Conservation (phyloP, 2,329 filamentous ascomycete species). For the Xylariaceae sp. region DNA sequence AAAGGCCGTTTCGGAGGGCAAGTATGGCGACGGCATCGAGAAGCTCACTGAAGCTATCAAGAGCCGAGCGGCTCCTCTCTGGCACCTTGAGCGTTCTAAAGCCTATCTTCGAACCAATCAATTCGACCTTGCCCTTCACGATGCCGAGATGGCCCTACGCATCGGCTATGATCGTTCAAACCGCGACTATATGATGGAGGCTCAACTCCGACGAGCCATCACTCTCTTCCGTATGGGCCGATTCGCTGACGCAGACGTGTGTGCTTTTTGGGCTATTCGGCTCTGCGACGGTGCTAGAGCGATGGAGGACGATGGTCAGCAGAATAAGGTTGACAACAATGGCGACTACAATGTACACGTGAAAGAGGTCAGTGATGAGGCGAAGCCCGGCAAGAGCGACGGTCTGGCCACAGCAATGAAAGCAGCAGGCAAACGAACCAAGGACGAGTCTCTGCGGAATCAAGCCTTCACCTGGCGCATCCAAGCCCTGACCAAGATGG, state of each 20-base stretch:
- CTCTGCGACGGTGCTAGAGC: constrained; percentile 48
- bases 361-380: constrained; percentile 39
- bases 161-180: constrained; percentile 71
- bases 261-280: constrained; percentile 65
- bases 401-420: constrained; percentile 34
- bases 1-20: constrained; percentile 63
- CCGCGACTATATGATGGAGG: constrained; percentile 77
- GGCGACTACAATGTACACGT: constrained; percentile 55
- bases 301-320: constrained; percentile 45
- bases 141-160: constrained; percentile 70
- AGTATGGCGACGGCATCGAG: constrained; percentile 71
- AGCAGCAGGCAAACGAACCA: constrained; percentile 21
- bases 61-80: constrained; percentile 70
- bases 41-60: constrained; percentile 72
- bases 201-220: constrained; percentile 80
- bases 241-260: constrained; percentile 76
- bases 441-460: constrained; percentile 40
- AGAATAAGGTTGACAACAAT: constrained; percentile 47
- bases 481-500: constrained; percentile 54
- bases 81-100: constrained; percentile 82
- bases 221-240: constrained; percentile 72
- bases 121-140: constrained; percentile 68
- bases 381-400: constrained; percentile 24
- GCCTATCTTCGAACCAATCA: constrained; percentile 72
- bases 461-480: constrained; percentile 53